phyloP scores from a whole-genome alignment of 2,329 filamentous ascomycete genomes.

The Tolypocladium amazonense region DNA sequence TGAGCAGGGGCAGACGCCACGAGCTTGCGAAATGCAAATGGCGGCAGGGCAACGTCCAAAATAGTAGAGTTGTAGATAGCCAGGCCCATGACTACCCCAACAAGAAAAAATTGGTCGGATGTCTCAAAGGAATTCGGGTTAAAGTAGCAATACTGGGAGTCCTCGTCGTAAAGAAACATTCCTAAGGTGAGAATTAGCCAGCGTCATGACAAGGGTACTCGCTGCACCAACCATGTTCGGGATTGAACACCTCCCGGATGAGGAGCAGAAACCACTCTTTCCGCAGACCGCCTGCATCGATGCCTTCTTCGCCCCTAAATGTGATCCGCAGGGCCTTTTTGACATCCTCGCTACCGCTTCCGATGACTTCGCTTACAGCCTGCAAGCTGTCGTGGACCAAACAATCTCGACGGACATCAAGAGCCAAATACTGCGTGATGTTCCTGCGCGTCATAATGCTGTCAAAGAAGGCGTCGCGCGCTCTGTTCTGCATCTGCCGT shows the following conservation, averaged over 20 bases:
- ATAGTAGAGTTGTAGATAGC: conserved; percentile 96
- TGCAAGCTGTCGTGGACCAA: conserved; percentile 81
- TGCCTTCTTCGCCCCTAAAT: conserved; percentile 80
- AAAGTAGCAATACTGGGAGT: conserved; percentile 87
- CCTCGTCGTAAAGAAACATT: conserved; percentile 87
- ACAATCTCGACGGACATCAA: conserved; percentile 74
- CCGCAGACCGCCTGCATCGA: conserved; percentile 78
- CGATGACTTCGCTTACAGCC: conserved; percentile 75
- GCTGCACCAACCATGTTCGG: conserved; percentile 64
- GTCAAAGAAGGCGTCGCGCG: conserved; percentile 82
- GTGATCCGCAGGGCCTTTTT: conserved; percentile 83
- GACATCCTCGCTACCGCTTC: conserved; percentile 70
- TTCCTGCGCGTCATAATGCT: conserved; percentile 68
- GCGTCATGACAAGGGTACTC: not conserved
- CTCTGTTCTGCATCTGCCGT: conserved; percentile 81
- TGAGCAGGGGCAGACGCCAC: conserved; percentile 63
- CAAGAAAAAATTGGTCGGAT: conserved; percentile 82
- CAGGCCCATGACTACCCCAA: conserved; percentile 77
- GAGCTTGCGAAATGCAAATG: conserved; percentile 83
- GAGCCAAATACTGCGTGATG: conserved; percentile 65
- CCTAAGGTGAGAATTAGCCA: conserved; percentile 37
- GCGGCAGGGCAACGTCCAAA: conserved; percentile 75
- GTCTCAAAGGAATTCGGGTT: conserved; percentile 85
- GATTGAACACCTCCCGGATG: conserved; percentile 82
- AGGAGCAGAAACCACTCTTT: conserved; percentile 94